A percentile compares a stretch with the other conserved stretches of the same genome.
Evolutionary conservation across 1,284 basidiomycete species (phyloP).

Genomic region (Pyrrhoderma lamaoense): DNA sequence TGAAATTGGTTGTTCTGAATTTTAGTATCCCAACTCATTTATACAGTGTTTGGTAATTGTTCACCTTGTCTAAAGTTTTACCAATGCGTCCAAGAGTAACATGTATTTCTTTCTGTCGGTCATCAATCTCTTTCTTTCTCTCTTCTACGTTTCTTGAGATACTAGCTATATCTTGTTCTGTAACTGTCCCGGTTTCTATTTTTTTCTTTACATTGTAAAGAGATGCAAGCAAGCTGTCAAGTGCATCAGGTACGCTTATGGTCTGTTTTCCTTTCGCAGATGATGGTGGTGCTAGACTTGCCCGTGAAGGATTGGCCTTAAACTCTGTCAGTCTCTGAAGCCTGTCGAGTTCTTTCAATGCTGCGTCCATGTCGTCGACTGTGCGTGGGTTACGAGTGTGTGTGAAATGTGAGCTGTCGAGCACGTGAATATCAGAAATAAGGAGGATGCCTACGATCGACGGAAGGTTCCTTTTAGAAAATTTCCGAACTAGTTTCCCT

Average conservation of each 20-base stretch:
- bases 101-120: constrained; percentile 83
- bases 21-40: constrained; percentile 16
- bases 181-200: constrained; percentile 45
- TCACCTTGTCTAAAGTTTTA: constrained; percentile 84
- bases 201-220: constrained; percentile 53
- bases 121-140: constrained; percentile 79
- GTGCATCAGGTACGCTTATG: constrained; percentile 49
- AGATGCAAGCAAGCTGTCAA: constrained; percentile 60
- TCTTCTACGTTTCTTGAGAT: constrained; percentile 56
- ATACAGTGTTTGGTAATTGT: constrained; percentile 11
- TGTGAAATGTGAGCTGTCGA: neutral
- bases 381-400: neutral
- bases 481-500: neutral
- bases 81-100: constrained; percentile 68
- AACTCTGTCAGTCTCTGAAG: constrained; percentile 59
- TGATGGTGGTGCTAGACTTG: constrained; percentile 5
- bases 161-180: constrained; percentile 45
- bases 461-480: neutral
- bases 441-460: neutral
- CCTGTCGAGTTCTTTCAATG: constrained; percentile 67
- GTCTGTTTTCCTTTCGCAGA: constrained; percentile 40
- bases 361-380: constrained; percentile 48
- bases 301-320: constrained; percentile 30
- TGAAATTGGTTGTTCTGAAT: constrained; percentile 26
- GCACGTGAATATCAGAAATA: neutral